Conservation (phyloP, 1,139 yeast genomes). For the Geotrichum fermentans region DNA sequence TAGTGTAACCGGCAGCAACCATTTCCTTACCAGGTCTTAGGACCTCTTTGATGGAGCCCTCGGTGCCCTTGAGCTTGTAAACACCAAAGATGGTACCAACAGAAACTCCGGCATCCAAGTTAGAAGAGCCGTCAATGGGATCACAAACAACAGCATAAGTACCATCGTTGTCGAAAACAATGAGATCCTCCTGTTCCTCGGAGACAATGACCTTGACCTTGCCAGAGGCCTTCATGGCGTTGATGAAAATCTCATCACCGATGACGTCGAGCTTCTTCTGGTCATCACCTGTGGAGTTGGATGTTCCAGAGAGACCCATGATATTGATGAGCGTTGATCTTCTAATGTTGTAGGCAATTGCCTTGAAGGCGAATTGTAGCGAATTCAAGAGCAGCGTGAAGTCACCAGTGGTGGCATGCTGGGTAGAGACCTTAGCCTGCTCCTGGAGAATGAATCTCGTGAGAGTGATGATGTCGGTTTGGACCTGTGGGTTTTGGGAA, state of each 20-base stretch:
- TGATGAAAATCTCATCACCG: slow-evolving; percentile 95
- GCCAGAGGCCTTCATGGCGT: slow-evolving; percentile 91
- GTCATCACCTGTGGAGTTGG: slow-evolving; percentile 94
- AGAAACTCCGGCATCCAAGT: slow-evolving; percentile 96
- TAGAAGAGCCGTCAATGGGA: slow-evolving; percentile 96
- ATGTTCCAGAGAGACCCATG: slow-evolving; percentile 77
- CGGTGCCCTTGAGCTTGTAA: slow-evolving; percentile 63
- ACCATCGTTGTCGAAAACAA: slow-evolving; percentile 80
- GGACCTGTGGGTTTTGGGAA: slow-evolving; percentile 38
- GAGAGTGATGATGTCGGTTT: slow-evolving; percentile 86
- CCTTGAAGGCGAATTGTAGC: slow-evolving; percentile 91
- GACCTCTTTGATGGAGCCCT: slow-evolving; percentile 84
- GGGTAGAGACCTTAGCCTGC: slow-evolving; percentile 54
- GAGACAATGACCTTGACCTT: slow-evolving; percentile 87
- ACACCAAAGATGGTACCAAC: slow-evolving; percentile 97
- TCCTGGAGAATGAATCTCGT: slow-evolving; percentile 85
- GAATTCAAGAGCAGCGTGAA: slow-evolving; percentile 82
- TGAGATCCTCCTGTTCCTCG: slow-evolving; percentile 95
- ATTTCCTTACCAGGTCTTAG: slow-evolving; percentile 86
- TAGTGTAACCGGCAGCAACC: slow-evolving; percentile 97
- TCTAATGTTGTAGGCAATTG: slow-evolving; percentile 92
- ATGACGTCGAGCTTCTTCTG: slow-evolving; percentile 95
- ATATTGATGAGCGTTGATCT: slow-evolving; percentile 92
- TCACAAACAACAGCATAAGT: slow-evolving; percentile 96
- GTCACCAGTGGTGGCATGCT: slow-evolving; percentile 70